phyloP scores from a whole-genome alignment of 345 rosid species.

The Clausena lansium region DNA sequence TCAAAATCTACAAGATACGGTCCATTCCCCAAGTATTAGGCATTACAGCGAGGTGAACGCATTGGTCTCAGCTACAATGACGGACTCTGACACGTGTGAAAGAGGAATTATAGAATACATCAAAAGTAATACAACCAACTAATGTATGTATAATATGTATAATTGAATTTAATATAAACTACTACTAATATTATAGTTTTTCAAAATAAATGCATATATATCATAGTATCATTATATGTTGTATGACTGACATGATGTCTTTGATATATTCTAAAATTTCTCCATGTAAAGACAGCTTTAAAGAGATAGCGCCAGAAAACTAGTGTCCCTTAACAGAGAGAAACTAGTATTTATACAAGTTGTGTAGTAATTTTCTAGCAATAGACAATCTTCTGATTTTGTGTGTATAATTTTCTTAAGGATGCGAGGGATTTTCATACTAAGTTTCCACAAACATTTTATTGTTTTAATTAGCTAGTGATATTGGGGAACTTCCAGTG shows the following conservation, averaged over 20 bases:
- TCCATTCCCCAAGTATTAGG: constrained; percentile 10
- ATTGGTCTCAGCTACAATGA: constrained; percentile 26
- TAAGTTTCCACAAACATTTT: not conserved
- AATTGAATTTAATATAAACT: too few species aligned
- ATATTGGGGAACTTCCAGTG: too few species aligned
- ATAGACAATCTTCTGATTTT: constrained; percentile 16
- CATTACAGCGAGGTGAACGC: constrained; percentile 8
- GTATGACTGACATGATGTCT: too few species aligned
- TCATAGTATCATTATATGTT: too few species aligned
- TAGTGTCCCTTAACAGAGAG: constrained; percentile 8
- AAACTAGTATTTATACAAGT: constrained; percentile 17
- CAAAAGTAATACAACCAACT: too few species aligned
- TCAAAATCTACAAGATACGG: constrained; percentile 15
- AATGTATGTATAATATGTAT: too few species aligned
- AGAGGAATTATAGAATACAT: too few species aligned
- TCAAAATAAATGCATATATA: too few species aligned
- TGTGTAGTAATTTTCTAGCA: constrained; percentile 22
- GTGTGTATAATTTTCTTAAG: not conserved
- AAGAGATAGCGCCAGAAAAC: not conserved
- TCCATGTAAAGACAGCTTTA: not conserved
- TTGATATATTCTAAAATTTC: too few species aligned
- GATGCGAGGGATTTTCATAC: not conserved
- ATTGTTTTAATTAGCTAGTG: too few species aligned
- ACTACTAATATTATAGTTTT: fast-evolving
- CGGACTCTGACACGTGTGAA: constrained; percentile 26